Percentiles rank a stretch among this genome's conserved stretches.
Evolutionary conservation across 805 yeast species (phyloP).

Genomic region (Yamadazyma paraphyllophila): DNA sequence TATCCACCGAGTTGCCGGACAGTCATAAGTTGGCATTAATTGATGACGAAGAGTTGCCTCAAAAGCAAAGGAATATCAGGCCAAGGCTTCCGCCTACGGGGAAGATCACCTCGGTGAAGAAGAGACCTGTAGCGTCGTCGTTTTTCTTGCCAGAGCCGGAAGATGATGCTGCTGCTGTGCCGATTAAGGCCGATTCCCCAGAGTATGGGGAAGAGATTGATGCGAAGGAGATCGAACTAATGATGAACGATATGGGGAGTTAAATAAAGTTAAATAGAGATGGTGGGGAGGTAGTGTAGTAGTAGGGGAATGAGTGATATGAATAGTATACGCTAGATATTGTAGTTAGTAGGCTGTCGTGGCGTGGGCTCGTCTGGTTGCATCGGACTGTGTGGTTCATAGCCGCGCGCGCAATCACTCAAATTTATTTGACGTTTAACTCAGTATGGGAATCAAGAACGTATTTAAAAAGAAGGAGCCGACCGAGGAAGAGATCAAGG

Average conservation of each 20-base stretch:
- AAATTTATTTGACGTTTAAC: background rate
- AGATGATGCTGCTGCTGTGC: slow-evolving; percentile 8
- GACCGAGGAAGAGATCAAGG: slow-evolving; percentile 45
- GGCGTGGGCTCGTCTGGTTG: no score
- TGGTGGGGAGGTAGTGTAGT: no score
- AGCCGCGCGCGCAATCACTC: background rate
- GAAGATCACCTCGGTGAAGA: slow-evolving; percentile 69
- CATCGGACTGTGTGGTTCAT: background rate
- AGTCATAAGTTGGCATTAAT: slow-evolving; percentile 37
- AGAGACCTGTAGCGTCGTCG: slow-evolving; percentile 52
- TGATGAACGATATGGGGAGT: slow-evolving; percentile 13
- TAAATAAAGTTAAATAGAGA: no score
- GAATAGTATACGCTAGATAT: no score
- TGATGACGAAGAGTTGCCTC: slow-evolving; percentile 85
- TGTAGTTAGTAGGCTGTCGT: no score
- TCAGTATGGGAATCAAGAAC: slow-evolving; percentile 43
- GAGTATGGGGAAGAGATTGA: slow-evolving; percentile 11
- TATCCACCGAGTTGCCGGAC: slow-evolving; percentile 41
- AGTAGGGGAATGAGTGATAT: no score
- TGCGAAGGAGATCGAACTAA: slow-evolving; percentile 15
- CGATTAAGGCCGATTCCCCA: background rate
- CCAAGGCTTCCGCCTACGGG: slow-evolving; percentile 92
- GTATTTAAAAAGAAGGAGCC: slow-evolving; percentile 51
- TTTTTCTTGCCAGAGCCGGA: slow-evolving; percentile 48
- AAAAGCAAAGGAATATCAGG: slow-evolving; percentile 68